Evolutionary conservation across 2,329 filamentous ascomycete genomes (phyloP), one percentile per base, ranked within the genome.

Genomic region (Pseudogymnoascus verrucosus): DNA sequence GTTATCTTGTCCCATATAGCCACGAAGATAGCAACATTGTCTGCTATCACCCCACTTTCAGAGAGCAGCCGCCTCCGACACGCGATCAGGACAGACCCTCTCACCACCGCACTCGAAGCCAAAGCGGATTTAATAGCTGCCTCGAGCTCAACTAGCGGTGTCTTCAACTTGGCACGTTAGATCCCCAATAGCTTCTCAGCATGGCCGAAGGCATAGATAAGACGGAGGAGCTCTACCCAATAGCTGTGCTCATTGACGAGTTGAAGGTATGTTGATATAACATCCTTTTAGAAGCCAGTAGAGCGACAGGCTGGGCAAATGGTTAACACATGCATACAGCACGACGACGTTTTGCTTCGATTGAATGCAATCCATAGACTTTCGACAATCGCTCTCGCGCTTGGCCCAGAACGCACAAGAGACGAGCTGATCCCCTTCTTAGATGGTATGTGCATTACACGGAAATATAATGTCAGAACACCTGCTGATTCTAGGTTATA

Each of bases 201-300:
- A 98, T 98, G 93, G 91, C 85, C 79, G 85, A 97, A 81, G 89
- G 89, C 80, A 84, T 88, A 78, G 90, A 89, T 79, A 87, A 93
- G 82, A 96, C 89, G 78, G 95, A 99, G 81, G 96, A 98, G 88
- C 92, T 99, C 74, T 99, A 98, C 79, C 95, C 95, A 77, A 99
- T 99, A 83, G 95, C 96, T 75, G 95, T 99, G 71, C 88, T 99
- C 79, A 99, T 99, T 79, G 95, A 99, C 79, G 95, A 99, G 86
- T 85, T 99, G 75, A 99, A 97, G 91, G 93, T 96, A 85, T 73
- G 78, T 73, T 61, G 36, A 42, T 31, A 40, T 14, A 60, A 21
- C 34, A 12, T 14, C 51, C 28, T 19, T 34, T 6, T 69, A 65
- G 34, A 63, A 47, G 57, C 40, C 51, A 40, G 11, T 26, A 19